phyloP scores from a whole-genome alignment of 2,329 filamentous ascomycete genomes.

The Phialemoniopsis sp. region DNA sequence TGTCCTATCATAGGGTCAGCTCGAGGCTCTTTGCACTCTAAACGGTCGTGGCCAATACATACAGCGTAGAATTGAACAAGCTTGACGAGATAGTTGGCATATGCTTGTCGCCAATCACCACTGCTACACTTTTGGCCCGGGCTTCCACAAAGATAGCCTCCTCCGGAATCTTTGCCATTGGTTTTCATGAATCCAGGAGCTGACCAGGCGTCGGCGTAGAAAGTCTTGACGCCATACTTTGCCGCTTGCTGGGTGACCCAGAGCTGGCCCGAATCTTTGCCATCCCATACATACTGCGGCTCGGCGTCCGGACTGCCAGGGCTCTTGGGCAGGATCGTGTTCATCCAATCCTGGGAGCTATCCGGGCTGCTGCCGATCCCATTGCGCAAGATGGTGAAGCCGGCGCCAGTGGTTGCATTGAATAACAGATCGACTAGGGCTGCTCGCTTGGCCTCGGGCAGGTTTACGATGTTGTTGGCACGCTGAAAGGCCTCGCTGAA shows the following conservation, averaged over 20 bases:
- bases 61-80: conserved; percentile 34
- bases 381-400: conserved; percentile 34
- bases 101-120: conserved; percentile 43
- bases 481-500: conserved; percentile 35
- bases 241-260: conserved; percentile 34
- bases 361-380: conserved; percentile 31
- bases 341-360: conserved; percentile 25
- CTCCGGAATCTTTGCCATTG: conserved; percentile 34
- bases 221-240: conserved; percentile 28
- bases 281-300: conserved; percentile 25
- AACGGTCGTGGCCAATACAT: too few relatives aligned
- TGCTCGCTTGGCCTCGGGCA: conserved; percentile 24
- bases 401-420: conserved; percentile 24
- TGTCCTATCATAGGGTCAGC: too few relatives aligned
- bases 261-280: conserved; percentile 30
- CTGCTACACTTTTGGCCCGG: conserved; percentile 27
- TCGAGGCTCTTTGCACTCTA: too few relatives aligned
- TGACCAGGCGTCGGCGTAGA: conserved; percentile 47
- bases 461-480: conserved; percentile 21
- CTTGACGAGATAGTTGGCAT: conserved; percentile 41
- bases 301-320: conserved; percentile 19
- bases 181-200: conserved; percentile 49
- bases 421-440: conserved; percentile 30
- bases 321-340: conserved; percentile 24
- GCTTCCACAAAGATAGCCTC: conserved; percentile 41